phyloP scores from a whole-genome alignment of 2,329 filamentous ascomycete genomes.

The Rasamsonia emersonii region DNA sequence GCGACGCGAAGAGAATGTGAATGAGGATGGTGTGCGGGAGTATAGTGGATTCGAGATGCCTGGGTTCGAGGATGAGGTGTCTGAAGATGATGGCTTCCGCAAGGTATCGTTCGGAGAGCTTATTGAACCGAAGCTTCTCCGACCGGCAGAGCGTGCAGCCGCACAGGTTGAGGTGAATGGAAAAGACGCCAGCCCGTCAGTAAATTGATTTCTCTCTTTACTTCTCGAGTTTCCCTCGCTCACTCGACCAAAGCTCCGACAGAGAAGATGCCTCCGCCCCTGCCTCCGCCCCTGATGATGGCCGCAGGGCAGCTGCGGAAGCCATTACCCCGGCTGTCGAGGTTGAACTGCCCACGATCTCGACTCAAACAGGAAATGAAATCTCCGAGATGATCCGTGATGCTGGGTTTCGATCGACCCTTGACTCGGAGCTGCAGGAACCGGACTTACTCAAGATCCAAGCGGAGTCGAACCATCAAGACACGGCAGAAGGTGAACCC shows the following conservation, averaged over 20 bases:
- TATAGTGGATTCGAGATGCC: conserved; percentile 74
- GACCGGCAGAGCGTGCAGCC: conserved; percentile 23
- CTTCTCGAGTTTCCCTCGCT: conserved; percentile 9
- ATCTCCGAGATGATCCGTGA: conserved; percentile 41
- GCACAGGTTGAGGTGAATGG: conserved; percentile 18
- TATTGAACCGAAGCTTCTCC: conserved; percentile 59
- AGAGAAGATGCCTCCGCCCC: conserved; percentile 10
- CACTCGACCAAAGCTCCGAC: conserved; percentile 8
- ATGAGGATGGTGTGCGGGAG: conserved; percentile 61
- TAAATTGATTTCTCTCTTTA: conserved; percentile 23
- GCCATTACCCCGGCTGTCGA: conserved; percentile 6
- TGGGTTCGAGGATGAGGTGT: conserved; percentile 45
- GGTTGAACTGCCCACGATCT: conserved; percentile 15
- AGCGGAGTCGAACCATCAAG: conserved; percentile 2
- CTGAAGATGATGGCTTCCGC: conserved; percentile 53
- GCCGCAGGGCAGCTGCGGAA: too few relatives aligned
- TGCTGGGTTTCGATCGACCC: conserved; percentile 40
- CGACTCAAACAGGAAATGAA: conserved; percentile 28
- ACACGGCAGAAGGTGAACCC: background rate
- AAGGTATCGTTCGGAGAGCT: conserved; percentile 54
- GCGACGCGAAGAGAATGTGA: conserved; percentile 48
- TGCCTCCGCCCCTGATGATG: too few relatives aligned
- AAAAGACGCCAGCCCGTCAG: conserved; percentile 30
- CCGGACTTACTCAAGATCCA: background rate
- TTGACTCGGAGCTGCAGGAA: conserved; percentile 30